A percentile compares a stretch with the other conserved stretches of the same genome.
Evolutionary conservation across 2,329 filamentous ascomycete species (phyloP).

Genomic region (Ophiostoma sp.): DNA sequence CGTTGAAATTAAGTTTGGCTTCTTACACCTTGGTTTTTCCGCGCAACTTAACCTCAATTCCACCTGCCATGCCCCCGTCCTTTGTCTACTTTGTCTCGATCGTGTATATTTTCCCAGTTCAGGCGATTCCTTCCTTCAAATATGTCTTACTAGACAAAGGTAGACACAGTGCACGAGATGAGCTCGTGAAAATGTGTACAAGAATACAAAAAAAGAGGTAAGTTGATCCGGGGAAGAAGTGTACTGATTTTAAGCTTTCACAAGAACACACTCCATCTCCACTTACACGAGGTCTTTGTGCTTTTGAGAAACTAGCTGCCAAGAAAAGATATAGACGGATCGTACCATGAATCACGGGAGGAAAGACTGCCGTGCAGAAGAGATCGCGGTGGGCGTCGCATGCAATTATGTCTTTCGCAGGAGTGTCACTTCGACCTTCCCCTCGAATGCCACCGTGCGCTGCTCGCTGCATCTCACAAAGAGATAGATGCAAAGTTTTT

Average conservation of each 20-base stretch:
- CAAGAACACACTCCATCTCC: background rate
- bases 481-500: too few relatives aligned
- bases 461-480: background rate
- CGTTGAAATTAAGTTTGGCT: background rate
- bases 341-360: background rate
- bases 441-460: background rate
- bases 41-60: conserved; percentile 7
- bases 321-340: background rate
- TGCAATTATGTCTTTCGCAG: background rate
- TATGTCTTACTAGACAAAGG: background rate
- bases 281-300: background rate
- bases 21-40: background rate
- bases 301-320: background rate
- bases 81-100: background rate
- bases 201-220: background rate
- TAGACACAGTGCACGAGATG: background rate
- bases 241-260: background rate
- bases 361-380: background rate
- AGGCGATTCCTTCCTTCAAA: background rate
- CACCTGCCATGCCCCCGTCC: background rate
- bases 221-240: background rate
- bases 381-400: background rate
- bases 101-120: conserved; percentile 6
- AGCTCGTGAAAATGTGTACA: background rate
- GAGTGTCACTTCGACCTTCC: background rate